Evolutionary conservation across 2,329 filamentous ascomycete genomes (phyloP), one percentile per base, ranked within the genome.

Genomic region (Xylariaceae sp.): DNA sequence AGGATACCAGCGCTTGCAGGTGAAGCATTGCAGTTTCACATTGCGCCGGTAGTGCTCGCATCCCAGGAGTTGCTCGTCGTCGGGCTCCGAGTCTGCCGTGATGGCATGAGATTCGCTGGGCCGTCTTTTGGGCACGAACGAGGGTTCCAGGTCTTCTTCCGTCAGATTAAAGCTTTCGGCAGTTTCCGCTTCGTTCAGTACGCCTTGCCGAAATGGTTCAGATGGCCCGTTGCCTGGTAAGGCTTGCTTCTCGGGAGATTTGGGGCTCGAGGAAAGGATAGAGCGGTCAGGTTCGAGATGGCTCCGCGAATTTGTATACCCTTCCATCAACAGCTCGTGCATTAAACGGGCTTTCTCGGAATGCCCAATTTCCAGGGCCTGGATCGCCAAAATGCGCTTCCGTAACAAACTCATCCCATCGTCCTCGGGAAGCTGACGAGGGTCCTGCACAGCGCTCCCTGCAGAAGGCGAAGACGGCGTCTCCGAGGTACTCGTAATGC

Each of bases 21-120:
- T 88, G 65, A 85, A 90, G 74, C 94, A 99, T 75, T 99, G 92
- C 39, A 97, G 78, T 74, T 97, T 97, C 67, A 99, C 91, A 68
- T 97, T 97, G 64, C 94, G 86, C 70, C 90, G 90, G 74, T 99
- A 99, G 75, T 99, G 94, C 68, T 88, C 81, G 73, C 94, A 99
- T 0, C 94, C 94, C 4, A 97, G 76, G 35, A 80, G 76, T 2
- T 75, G 78, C 18, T 78, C 75, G 49, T 65, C 51, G 60, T 61
- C 51, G 13, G 70, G 66, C 23, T 74, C 73, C 37, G 74, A 72
- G 62, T 73, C 72, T 10, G 80, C 80, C 5, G 75, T 72, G 37
- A 82, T 79, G 45, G 80, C 74, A 47, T 70, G 74, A n/a, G 54
- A 23, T 11, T 63, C 53, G 66, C 69, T 73, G 55, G 80, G 70